These are phyloP conservation scores for Gynochthodes officinalis DNA, from an alignment of 257 asterid genomes.

Conservation along the genomic window DNA sequence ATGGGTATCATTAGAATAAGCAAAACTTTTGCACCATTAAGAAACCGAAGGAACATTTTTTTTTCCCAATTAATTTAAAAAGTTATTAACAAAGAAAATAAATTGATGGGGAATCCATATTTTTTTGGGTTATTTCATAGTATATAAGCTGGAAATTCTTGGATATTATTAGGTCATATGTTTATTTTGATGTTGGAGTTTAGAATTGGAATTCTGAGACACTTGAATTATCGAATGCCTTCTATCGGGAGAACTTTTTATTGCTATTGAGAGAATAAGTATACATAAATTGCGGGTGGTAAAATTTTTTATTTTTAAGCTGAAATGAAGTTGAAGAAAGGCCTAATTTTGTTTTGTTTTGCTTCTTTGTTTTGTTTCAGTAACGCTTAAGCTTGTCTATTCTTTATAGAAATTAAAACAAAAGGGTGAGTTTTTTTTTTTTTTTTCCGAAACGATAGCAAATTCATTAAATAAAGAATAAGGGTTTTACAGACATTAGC, in stretches of 20 bases:
- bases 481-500: too few relatives aligned
- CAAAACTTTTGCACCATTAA: too few relatives aligned
- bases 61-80: too few relatives aligned
- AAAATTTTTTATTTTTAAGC: conserved; percentile 2
- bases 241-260: background rate
- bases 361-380: background rate
- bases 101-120: too few relatives aligned
- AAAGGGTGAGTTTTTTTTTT: too few relatives aligned
- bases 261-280: background rate
- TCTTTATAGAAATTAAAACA: background rate
- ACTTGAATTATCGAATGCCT: background rate
- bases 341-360: background rate
- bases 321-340: background rate
- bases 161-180: too few relatives aligned
- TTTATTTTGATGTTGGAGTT: background rate
- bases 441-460: too few relatives aligned
- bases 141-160: background rate
- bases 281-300: background rate
- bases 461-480: too few relatives aligned
- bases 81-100: too few relatives aligned
- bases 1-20: too few relatives aligned
- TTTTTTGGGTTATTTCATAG: background rate
- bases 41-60: too few relatives aligned
- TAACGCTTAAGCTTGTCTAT: background rate
- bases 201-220: background rate